These are phyloP conservation scores for Aegilops speltoides DNA, from an alignment of 176 grass and related monocot species.

Conservation along the genomic window DNA sequence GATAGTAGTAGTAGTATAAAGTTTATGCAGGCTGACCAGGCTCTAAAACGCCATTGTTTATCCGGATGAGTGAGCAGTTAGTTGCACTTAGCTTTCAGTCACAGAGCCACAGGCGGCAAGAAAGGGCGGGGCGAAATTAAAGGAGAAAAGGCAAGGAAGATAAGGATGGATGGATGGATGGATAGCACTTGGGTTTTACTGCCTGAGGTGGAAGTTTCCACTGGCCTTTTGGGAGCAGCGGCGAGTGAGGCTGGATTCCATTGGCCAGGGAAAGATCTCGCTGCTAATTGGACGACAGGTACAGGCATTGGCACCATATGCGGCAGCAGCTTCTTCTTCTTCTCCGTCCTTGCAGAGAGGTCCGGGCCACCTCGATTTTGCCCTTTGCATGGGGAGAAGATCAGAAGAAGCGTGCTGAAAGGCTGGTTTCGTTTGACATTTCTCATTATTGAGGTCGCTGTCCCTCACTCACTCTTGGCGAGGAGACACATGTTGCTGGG, in stretches of 20 bases:
- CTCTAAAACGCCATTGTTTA: conserved; percentile 24
- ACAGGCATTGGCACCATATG: not conserved
- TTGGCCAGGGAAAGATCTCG: conserved; percentile 37
- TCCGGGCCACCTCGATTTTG: not conserved
- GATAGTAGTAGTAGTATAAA: not conserved
- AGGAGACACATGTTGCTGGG: not conserved
- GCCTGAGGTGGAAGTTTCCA: conserved; percentile 28
- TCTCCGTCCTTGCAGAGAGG: not conserved
- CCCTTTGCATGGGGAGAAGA: not conserved
- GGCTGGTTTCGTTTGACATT: not conserved
- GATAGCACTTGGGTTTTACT: not conserved
- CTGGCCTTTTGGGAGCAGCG: conserved; percentile 13
- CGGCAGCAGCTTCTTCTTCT: not conserved
- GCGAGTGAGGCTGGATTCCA: conserved; percentile 28
- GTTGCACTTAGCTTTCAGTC: conserved; percentile 29
- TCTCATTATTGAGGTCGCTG: conserved; percentile 17
- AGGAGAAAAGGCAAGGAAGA: conserved; percentile 10
- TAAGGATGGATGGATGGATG: conserved; percentile 23
- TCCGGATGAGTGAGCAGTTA: conserved; percentile 28
- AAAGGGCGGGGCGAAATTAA: conserved; percentile 25
- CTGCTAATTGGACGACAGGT: conserved; percentile 11
- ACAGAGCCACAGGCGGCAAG: not conserved
- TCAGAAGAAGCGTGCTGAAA: not conserved
- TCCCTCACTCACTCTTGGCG: not conserved
- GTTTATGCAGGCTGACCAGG: not conserved